Evolutionary conservation across 2,329 filamentous ascomycete genomes (phyloP), one percentile per base, ranked within the genome.

Genomic region (Epichloe uncinata): DNA sequence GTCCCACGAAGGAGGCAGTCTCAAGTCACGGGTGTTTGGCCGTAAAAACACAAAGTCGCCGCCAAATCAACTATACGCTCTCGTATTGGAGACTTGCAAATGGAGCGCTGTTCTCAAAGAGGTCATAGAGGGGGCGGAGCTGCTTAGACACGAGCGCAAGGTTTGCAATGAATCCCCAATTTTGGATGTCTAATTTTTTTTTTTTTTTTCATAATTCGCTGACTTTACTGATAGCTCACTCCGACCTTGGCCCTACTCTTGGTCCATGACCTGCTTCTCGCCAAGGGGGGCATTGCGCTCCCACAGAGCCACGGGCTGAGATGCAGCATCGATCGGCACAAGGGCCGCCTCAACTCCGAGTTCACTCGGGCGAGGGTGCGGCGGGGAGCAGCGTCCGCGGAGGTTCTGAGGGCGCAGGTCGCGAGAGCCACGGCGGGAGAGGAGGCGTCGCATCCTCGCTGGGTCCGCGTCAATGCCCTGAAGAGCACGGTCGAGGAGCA

Each of bases 71-170:
- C 73, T 97, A 7, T 97, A 93, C 63, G 93, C 93, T 8, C 73
- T 98, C 36, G 84, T 89, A 20, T 78, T 84, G 20, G 90, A 97
- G 67, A 82, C 87, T 1, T 82, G 85, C 57, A 97, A 95, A 80
- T 96, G 91, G 87, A 93, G 90, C 58, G 65, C 73, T 3, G 74
- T 96, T 3, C 69, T 98, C 45, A 88, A 88, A 60, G 89, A 95
- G 61, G 84, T 96, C n/a, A 80, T 98, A 61, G 88, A 96, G 58
- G 80, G 77, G 56, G 78, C 88, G 1, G 84, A 81, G 3, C 69
- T 97, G 36, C 69, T 97, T 36, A 75, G 76, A n/a, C 69, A 82
- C 9, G 93, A 98, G 71, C 83, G 80, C 55, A 95, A 95, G 80
- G 90, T 93, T 64, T 56, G 69, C 49, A 30, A 6, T 18, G 16